Evolutionary conservation across 768 basidiomycete genomes (phyloP), one percentile per base, ranked within the genome.

Genomic region (Rhodotorula graminis): DNA sequence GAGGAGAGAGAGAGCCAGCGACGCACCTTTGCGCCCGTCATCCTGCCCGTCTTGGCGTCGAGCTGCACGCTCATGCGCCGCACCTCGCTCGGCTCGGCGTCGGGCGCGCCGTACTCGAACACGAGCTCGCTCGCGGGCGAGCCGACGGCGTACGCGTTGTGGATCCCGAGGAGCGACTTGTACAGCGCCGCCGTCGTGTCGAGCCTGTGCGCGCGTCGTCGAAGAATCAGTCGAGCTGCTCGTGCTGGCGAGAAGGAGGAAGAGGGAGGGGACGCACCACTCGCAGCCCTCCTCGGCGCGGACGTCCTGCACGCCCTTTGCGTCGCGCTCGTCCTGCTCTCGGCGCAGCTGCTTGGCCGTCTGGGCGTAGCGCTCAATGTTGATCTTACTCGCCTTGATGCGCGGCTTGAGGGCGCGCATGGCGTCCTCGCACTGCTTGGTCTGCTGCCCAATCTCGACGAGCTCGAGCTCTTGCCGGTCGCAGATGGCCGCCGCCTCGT

Each of bases 251-350:
- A 2, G 29, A 15, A 49, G n/a, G 25, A 18, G 23, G 37, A 18
- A 25, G 23, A 21, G 31, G 27, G 15, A 12, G 7, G 21, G n/a
- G 18, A 70, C 69, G 53, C 33, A 74, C 74, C 70, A 71, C 50
- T 71, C 61, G 56, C 74, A 75, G 18, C 60, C 74, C 57, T 71
- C 50, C 57, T 75, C 74, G 19, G 74, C 74, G 21, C 70, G 33
- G 52, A 69, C 74, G 47, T 75, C 74, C 59, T 68, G 65, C 31
- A 47, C 64, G 12, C 74, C 74, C 67, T 69, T 69, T 23, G 61
- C 64, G 50, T 75, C 74, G 3, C 73, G 61, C 49, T 74, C 73
- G 37, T 66, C 61, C 67, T 71, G 67, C 64, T 75, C 74, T 11
- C 67, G 46, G 50, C 60, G 61, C 19, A 76, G 69, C 42, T 66